phyloP scores from a whole-genome alignment of 2,329 filamentous ascomycete species.

The Lecanoromycetidae sp. region DNA sequence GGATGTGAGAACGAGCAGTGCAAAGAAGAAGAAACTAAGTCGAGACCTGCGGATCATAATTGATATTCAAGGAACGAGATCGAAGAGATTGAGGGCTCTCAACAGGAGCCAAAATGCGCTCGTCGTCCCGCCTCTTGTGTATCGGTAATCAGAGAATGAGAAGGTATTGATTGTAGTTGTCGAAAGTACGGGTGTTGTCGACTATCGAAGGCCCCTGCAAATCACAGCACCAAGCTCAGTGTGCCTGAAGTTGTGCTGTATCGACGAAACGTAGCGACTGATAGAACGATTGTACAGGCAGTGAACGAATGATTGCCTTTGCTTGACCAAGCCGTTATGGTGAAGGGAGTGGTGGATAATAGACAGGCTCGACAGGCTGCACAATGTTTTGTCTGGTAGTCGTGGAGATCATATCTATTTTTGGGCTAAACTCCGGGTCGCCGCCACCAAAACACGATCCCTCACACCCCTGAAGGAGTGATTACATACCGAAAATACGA shows the following conservation, averaged over 20 bases:
- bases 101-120: too few relatives aligned
- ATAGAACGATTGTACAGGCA: slow-evolving; percentile 8
- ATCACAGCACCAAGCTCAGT: neutral
- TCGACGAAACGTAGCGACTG: neutral
- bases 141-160: too few relatives aligned
- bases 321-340: neutral
- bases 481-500: neutral
- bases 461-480: neutral
- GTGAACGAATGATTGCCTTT: slow-evolving; percentile 9
- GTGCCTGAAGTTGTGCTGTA: neutral
- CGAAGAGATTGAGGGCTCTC: neutral
- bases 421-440: slow-evolving; percentile 2
- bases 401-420: slow-evolving; percentile 4
- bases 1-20: slow-evolving; percentile 22
- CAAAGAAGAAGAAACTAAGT: slow-evolving; percentile 23
- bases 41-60: slow-evolving; percentile 9
- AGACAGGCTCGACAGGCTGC: too few relatives aligned
- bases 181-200: neutral
- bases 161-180: too few relatives aligned
- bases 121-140: too few relatives aligned
- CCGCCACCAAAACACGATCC: neutral
- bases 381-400: slow-evolving; percentile 1
- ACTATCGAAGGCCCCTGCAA: slow-evolving; percentile 3
- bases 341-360: neutral
- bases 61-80: neutral